A percentile compares a stretch with the other conserved stretches of the same genome.
phyloP scores from a whole-genome alignment of 768 basidiomycete genomes.

The Nidularia sp. region DNA sequence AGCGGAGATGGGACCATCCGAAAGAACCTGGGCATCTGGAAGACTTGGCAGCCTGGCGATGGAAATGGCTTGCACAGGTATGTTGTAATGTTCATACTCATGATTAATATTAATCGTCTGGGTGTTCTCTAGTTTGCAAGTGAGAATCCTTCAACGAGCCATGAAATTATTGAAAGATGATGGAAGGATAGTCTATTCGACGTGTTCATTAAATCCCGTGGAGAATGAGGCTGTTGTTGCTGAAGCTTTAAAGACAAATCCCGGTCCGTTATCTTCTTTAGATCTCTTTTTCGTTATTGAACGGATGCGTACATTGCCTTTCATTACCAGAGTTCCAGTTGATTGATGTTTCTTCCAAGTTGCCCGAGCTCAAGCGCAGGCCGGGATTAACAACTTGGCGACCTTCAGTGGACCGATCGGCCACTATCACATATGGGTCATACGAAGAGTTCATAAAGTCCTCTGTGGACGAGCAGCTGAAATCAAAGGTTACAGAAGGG shows the following conservation, averaged over 20 bases:
- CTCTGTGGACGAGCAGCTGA: conserved; percentile 41
- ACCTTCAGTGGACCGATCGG: conserved; percentile 57
- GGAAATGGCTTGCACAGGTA: conserved; percentile 90
- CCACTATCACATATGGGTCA: conserved; percentile 47
- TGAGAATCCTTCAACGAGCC: conserved; percentile 87
- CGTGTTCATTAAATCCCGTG: conserved; percentile 93
- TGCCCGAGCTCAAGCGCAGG: conserved; percentile 69
- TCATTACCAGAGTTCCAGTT: conserved; percentile 61
- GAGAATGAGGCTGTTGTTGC: conserved; percentile 97
- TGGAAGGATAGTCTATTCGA: conserved; percentile 97
- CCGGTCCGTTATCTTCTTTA: conserved; percentile 40
- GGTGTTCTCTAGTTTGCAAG: conserved; percentile 61
- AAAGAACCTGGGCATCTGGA: conserved; percentile 96
- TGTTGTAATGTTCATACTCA: not conserved
- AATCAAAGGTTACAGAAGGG: conserved; percentile 62
- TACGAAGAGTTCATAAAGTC: conserved; percentile 59
- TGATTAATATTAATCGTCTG: conserved; percentile 1
- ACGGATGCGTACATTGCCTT: too few species aligned
- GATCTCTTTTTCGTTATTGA: too few species aligned
- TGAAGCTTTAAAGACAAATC: conserved; percentile 68
- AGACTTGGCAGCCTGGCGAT: conserved; percentile 82
- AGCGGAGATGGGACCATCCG: conserved; percentile 95
- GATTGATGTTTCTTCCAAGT: conserved; percentile 68
- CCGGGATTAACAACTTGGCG: conserved; percentile 80
- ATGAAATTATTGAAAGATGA: conserved; percentile 82